Evolutionary conservation across 768 basidiomycete species (phyloP).

Genomic region (Boletus tomentosulus): DNA sequence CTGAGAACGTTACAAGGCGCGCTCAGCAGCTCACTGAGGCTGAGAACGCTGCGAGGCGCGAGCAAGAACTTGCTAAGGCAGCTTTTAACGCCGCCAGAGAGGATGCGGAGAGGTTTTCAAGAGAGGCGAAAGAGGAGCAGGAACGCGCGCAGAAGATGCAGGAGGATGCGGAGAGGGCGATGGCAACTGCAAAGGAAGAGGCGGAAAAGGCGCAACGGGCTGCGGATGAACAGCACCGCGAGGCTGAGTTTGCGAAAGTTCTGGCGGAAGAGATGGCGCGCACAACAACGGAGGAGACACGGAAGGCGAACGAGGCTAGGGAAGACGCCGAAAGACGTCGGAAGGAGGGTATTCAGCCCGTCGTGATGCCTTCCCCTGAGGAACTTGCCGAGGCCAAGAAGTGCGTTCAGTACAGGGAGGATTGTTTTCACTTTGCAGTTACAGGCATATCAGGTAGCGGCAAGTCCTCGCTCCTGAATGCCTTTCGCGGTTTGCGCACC

Average conservation of each 20-base stretch:
- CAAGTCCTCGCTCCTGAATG: conserved; percentile 36
- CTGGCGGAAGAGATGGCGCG: conserved; percentile 8
- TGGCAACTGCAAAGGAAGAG: conserved; percentile 6
- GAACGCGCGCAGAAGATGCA: background rate
- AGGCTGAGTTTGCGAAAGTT: conserved; percentile 3
- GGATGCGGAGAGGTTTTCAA: conserved; percentile 1
- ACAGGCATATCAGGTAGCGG: conserved; percentile 33
- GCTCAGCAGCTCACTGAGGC: conserved; percentile 5
- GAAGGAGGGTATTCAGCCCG: conserved; percentile 25
- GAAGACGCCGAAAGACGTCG: conserved; percentile 14
- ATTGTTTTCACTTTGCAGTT: conserved; percentile 30
- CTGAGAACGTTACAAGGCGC: background rate
- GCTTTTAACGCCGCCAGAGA: background rate
- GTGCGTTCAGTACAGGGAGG: conserved; percentile 20
- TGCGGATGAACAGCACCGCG: conserved; percentile 7
- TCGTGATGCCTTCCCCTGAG: conserved; percentile 17
- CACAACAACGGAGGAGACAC: background rate
- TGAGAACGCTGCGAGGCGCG: background rate
- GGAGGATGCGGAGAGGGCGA: conserved; percentile 1
- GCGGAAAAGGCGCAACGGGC: conserved; percentile 1
- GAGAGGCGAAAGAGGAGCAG: conserved; percentile 3
- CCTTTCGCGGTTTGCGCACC: conserved; percentile 29
- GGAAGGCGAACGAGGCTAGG: conserved; percentile 1
- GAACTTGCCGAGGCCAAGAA: conserved; percentile 18
- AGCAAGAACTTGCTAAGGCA: too few species aligned